Conservation (phyloP, 495 filamentous ascomycete genomes). For the Tuber magnatum region DNA sequence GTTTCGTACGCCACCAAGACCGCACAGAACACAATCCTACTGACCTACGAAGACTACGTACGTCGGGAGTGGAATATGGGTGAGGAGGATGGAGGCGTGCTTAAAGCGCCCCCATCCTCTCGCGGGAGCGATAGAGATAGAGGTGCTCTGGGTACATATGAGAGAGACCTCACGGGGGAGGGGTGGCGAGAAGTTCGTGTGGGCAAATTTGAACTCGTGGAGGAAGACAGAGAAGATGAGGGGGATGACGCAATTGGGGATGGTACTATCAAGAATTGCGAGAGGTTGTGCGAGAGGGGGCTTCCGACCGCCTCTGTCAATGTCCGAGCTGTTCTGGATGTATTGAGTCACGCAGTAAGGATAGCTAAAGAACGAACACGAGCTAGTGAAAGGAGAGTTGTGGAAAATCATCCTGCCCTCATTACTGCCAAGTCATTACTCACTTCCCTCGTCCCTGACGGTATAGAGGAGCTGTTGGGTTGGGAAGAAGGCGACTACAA, state of each 20-base stretch:
- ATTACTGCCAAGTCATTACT: conserved; percentile 34
- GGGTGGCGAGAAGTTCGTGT: conserved; percentile 31
- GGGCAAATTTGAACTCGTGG: conserved; percentile 14
- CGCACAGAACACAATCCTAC: conserved; percentile 26
- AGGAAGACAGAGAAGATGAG: conserved; percentile 28
- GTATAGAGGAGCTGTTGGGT: conserved; percentile 18
- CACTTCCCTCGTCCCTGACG: conserved; percentile 29
- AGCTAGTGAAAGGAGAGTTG: conserved; percentile 24
- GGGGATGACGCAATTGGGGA: conserved; percentile 17
- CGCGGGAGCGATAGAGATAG: conserved; percentile 13
- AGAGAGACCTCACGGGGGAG: conserved; percentile 19
- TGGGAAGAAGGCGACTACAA: conserved; percentile 22
- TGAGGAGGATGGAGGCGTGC: conserved; percentile 36
- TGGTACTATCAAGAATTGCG: conserved; percentile 21
- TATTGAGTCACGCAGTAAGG: conserved; percentile 18
- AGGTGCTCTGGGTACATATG: conserved; percentile 4
- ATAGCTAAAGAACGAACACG: conserved; percentile 23
- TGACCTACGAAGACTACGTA: conserved; percentile 31
- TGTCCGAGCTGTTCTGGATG: conserved; percentile 22
- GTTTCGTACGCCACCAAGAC: conserved; percentile 28
- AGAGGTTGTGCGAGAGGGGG: conserved; percentile 31
- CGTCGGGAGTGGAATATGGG: conserved; percentile 37
- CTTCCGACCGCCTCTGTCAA: conserved; percentile 27
- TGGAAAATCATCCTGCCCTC: conserved; percentile 33
- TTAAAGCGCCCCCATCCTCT: conserved; percentile 27